Evolutionary conservation across 2,329 filamentous ascomycete species (phyloP).

Genomic region (Peltaster fructicola): DNA sequence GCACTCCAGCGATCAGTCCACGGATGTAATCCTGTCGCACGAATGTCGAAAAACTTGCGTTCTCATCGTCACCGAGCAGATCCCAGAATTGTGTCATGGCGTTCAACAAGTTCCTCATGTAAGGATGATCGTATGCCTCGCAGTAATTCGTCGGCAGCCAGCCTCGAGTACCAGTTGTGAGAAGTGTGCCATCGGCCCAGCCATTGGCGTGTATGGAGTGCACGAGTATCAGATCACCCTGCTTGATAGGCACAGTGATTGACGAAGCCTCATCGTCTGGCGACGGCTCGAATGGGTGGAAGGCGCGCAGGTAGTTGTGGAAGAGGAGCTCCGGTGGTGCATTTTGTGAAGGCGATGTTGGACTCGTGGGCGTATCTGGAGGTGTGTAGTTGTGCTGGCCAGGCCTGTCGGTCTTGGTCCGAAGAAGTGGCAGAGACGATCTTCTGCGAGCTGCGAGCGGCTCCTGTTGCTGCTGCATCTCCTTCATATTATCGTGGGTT

Average conservation of each 20-base stretch:
- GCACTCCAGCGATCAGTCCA: constrained; percentile 81
- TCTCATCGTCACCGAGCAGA: constrained; percentile 47
- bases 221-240: constrained; percentile 82
- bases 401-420: constrained; percentile 1
- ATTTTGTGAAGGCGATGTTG: constrained; percentile 3
- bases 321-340: constrained; percentile 51
- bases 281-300: constrained; percentile 82
- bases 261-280: constrained; percentile 44
- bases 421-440: too few relatives aligned
- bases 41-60: constrained; percentile 62
- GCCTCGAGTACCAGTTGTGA: constrained; percentile 70
- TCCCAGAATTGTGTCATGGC: constrained; percentile 89
- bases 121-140: constrained; percentile 77
- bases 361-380: constrained; percentile 8
- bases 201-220: constrained; percentile 97
- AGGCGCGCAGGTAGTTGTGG: constrained; percentile 86
- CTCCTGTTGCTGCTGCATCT: constrained; percentile 1
- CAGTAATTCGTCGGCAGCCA: constrained; percentile 99
- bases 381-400: constrained; percentile 6
- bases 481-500: too few relatives aligned
- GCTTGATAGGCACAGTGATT: constrained; percentile 68
- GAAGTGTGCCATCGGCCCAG: constrained; percentile 88
- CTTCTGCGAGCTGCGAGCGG: too few relatives aligned
- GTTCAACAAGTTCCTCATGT: constrained; percentile 70
- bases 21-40: constrained; percentile 87